Evolutionary conservation across 1,139 yeast species (phyloP), one percentile per base, ranked within the genome.

Genomic region (Candida glucosophila): DNA sequence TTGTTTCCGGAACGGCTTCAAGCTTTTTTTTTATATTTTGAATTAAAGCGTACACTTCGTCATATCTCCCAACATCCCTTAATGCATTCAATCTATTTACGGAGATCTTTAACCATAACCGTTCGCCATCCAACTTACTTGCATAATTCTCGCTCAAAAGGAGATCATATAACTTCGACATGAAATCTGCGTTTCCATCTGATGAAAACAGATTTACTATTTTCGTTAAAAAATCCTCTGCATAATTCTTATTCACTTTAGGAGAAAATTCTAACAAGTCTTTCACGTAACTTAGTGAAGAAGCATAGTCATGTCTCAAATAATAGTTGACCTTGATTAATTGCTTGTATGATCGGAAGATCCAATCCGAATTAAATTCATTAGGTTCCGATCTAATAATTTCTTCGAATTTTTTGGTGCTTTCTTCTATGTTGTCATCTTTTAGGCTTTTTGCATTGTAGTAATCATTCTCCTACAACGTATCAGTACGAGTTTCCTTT

Each of bases 291-390:
- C 36, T 34, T 15, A 68, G 39, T 8, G 70, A 57, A 19, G 55
- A 49, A 2, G 52, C 58, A 24, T 51, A 51, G 5, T 55, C 45
- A 14, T 49, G 41, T 14, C 52, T 49, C n/a, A n/a, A n/a, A 15
- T 43, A 39, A 34, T 65, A 67, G 19, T 58, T 48, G 6, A 77
- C 51, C 49, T 82, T 82, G 26, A 79, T 61, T 19, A 68, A 51
- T 43, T 82, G 93, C 40, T 82, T 82, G 27, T 59, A 50, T 1
- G 85, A 62, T 36, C 75, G 78, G 48, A 78, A 77, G 3, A 69
- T 43, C 60, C 71, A 73, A 20, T 54, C 58, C 5, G 39, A 30
- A 11, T 41, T 40, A 8, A 43, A 47, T 17, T 46, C 50, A 21
- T 22, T 28, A 2, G 29, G 39, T 11, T 40, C 45, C 5, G 31